These are phyloP conservation scores for Daldinia loculata DNA, from an alignment of 495 filamentous ascomycete species.

Conservation along the genomic window DNA sequence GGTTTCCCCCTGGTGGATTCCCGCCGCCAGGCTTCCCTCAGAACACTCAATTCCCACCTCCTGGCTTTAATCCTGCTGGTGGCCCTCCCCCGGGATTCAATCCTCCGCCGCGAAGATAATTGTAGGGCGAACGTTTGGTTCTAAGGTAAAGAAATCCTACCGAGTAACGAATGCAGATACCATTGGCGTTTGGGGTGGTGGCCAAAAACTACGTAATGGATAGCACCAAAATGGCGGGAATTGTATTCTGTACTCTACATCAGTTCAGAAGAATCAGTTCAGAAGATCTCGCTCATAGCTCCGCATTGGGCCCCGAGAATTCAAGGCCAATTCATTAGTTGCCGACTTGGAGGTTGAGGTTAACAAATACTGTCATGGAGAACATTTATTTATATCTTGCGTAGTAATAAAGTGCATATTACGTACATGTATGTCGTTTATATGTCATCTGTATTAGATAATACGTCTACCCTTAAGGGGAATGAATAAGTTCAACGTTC, in stretches of 20 bases:
- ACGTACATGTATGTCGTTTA: background rate
- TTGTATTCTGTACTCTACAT: slow-evolving; percentile 36
- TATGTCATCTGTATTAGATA: background rate
- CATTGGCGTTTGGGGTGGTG: slow-evolving; percentile 49
- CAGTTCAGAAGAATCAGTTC: slow-evolving; percentile 29
- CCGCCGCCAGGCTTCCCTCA: slow-evolving; percentile 59
- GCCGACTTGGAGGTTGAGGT: background rate
- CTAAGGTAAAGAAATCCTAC: slow-evolving; percentile 26
- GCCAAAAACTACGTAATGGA: slow-evolving; percentile 34
- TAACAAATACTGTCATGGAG: background rate
- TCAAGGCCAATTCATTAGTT: background rate
- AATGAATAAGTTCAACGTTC: background rate
- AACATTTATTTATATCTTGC: background rate
- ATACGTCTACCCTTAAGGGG: background rate
- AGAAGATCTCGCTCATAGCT: slow-evolving; percentile 26
- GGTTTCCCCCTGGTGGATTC: slow-evolving; percentile 66
- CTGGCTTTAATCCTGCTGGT: slow-evolving; percentile 70
- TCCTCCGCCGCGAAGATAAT: slow-evolving; percentile 70
- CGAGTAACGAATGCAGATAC: slow-evolving; percentile 38
- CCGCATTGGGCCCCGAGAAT: slow-evolving; percentile 15
- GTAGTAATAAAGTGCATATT: slow-evolving; percentile 1
- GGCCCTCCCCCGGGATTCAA: slow-evolving; percentile 72
- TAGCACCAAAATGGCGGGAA: slow-evolving; percentile 29
- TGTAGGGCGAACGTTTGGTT: slow-evolving; percentile 23
- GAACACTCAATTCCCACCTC: slow-evolving; percentile 71